Percentiles rank a stretch among this genome's conserved stretches.
phyloP scores from a whole-genome alignment of 2,329 filamentous ascomycete species.

The Lithohypha guttulata region DNA sequence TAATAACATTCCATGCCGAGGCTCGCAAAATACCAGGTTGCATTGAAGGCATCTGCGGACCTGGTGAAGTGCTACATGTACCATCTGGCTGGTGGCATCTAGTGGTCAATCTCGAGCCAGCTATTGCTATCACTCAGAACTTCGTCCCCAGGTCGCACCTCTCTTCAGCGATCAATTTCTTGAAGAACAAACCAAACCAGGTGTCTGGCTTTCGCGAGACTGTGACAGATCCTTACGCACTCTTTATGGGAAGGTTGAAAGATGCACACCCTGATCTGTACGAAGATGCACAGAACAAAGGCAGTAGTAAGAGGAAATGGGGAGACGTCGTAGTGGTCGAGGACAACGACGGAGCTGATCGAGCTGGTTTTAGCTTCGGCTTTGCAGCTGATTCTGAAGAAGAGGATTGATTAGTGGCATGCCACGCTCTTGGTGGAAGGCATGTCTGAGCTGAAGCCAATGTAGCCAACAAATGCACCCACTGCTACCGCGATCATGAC shows the following conservation, averaged over 20 bases:
- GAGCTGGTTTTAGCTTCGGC: constrained; percentile 52
- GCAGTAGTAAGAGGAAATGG: constrained; percentile 81
- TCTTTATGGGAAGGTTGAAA: constrained; percentile 61
- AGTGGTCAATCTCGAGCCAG: constrained; percentile 75
- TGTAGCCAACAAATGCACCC: constrained; percentile 79
- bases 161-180: constrained; percentile 63
- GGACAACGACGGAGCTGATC: constrained; percentile 30
- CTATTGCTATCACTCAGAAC: constrained; percentile 88
- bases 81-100: constrained; percentile 96
- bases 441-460: constrained; percentile 63
- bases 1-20: constrained; percentile 77
- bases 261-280: constrained; percentile 56
- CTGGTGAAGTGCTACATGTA: constrained; percentile 83
- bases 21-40: constrained; percentile 68
- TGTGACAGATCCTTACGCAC: constrained; percentile 59
- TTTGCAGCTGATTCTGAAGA: constrained; percentile 49
- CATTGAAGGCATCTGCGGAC: constrained; percentile 69
- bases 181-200: constrained; percentile 72
- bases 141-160: constrained; percentile 74
- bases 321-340: constrained; percentile 58
- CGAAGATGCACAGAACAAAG: constrained; percentile 52
- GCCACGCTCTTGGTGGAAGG: constrained; percentile 74
- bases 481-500: constrained; percentile 86
- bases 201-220: constrained; percentile 73
- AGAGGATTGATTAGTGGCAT: constrained; percentile 59